Conservation (phyloP, 164 flowering plant genomes). For the Euptelea pleiosperma region DNA sequence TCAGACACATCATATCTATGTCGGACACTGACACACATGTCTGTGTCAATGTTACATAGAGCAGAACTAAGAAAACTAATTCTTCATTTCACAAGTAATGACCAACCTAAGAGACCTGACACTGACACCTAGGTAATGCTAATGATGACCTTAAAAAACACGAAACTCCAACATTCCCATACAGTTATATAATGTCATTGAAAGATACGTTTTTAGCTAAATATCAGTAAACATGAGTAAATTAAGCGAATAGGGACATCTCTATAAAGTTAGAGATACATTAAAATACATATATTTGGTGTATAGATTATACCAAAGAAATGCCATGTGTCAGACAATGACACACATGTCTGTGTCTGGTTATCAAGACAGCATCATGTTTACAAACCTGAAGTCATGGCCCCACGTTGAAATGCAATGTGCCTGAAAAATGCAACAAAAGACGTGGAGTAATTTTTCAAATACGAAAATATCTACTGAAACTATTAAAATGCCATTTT, state of each 20-base stretch:
- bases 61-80: not conserved
- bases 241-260: no score
- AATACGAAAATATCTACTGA: constrained; percentile 1
- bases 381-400: constrained; percentile 86
- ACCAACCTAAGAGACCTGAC: not conserved
- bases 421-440: constrained; percentile 49
- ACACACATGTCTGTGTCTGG: no score
- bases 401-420: constrained; percentile 98
- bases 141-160: not conserved
- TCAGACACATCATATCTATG: no score
- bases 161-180: not conserved
- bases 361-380: constrained; percentile 6
- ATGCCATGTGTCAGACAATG: no score
- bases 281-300: no score
- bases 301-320: no score
- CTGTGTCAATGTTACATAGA: no score
- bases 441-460: not conserved
- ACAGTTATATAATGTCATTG: constrained; percentile 2
- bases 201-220: not conserved
- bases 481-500: constrained; percentile 1
- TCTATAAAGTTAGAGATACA: no score
- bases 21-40: no score
- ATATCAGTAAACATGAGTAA: not conserved
- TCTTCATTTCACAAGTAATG: not conserved
- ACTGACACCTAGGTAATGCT: not conserved